These are phyloP conservation scores for Cyclostephanos tholiformis DNA, from an alignment of 108 stramenopile species.

Conservation along the genomic window DNA sequence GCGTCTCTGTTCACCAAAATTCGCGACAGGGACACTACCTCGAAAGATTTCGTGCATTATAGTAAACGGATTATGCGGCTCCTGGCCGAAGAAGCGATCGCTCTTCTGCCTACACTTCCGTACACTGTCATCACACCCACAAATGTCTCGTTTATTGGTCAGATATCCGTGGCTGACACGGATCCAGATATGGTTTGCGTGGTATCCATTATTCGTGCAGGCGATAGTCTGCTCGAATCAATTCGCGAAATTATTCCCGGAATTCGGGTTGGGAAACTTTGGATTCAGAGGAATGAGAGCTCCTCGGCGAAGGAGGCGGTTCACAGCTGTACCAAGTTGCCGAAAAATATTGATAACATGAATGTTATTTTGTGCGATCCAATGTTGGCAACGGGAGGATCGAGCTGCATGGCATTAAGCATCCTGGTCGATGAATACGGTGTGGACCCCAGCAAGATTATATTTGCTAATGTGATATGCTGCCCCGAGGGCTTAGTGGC, in stretches of 20 bases:
- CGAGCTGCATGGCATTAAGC: conserved; percentile 82
- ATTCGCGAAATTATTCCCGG: conserved; percentile 82
- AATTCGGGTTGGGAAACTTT: conserved; percentile 88
- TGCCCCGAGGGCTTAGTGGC: conserved; percentile 92
- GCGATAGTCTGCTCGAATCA: conserved; percentile 88
- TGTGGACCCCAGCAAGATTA: conserved; percentile 70
- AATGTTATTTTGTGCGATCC: conserved; percentile 95
- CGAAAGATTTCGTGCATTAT: conserved; percentile 69
- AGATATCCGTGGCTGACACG: conserved; percentile 29
- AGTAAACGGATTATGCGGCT: conserved; percentile 74
- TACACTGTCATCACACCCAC: conserved; percentile 71
- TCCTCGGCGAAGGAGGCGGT: conserved; percentile 79
- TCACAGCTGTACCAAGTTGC: conserved; percentile 93
- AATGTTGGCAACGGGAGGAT: conserved; percentile 99
- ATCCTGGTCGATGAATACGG: conserved; percentile 61
- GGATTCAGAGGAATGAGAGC: conserved; percentile 96
- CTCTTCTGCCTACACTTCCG: conserved; percentile 62
- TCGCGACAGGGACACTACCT: conserved; percentile 47
- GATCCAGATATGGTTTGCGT: conserved; percentile 60
- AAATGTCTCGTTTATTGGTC: conserved; percentile 65
- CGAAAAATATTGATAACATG: conserved; percentile 71
- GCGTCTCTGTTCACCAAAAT: conserved; percentile 34
- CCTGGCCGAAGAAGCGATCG: conserved; percentile 89
- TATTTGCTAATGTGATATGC: conserved; percentile 95
- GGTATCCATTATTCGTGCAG: conserved; percentile 94